Percentiles rank a stretch among this genome's conserved stretches.
These are phyloP conservation scores for Phtheirospermum japonicum DNA, from an alignment of 257 asterid species.

Conservation along the genomic window DNA sequence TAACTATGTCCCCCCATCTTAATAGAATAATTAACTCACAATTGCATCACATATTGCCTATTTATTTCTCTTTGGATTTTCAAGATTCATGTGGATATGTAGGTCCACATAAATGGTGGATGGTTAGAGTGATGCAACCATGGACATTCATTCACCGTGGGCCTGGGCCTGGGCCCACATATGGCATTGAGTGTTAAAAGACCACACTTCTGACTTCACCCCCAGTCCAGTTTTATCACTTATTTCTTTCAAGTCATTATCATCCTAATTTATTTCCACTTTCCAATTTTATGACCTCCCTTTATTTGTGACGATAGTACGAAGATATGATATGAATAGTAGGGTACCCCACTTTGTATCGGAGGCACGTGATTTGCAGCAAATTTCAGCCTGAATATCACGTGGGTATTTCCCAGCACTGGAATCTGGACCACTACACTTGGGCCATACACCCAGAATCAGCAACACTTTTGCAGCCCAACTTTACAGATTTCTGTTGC, in stretches of 20 bases:
- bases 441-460: too few relatives aligned
- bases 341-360: not conserved
- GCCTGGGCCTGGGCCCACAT: constrained; percentile 5
- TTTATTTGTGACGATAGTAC: not conserved
- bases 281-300: not conserved
- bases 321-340: too few relatives aligned
- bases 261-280: not conserved
- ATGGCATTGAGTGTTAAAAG: not conserved
- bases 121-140: not conserved
- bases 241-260: not conserved
- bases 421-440: constrained; percentile 28
- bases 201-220: not conserved
- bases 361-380: constrained; percentile 26
- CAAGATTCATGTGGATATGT: not conserved
- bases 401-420: constrained; percentile 30
- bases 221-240: not conserved
- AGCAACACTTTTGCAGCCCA: too few relatives aligned
- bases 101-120: not conserved
- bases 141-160: not conserved
- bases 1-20: too few relatives aligned
- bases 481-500: constrained; percentile 28
- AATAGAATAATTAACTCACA: too few relatives aligned
- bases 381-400: constrained; percentile 24
- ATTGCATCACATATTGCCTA: too few relatives aligned
- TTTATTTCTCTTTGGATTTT: not conserved